Evolutionary conservation across 2,329 filamentous ascomycete genomes (phyloP).

Genomic region (Paecilomyces formosus): DNA sequence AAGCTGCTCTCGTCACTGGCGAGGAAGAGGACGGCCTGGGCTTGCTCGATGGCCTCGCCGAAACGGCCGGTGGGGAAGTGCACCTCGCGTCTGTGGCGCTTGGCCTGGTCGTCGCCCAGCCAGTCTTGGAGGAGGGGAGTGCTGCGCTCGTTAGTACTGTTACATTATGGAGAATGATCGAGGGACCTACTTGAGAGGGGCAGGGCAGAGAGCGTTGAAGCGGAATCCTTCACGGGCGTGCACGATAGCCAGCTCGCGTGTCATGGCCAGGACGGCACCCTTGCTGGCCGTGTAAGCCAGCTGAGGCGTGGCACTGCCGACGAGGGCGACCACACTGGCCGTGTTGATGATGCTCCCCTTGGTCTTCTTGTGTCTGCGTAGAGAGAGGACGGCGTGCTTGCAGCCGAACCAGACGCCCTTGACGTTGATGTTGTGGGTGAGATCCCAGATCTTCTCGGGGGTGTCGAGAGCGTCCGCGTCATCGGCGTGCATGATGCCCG

Average conservation of each 20-base stretch:
- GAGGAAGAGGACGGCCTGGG: constrained; percentile 34
- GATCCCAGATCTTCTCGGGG: constrained; percentile 84
- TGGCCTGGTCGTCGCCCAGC: constrained; percentile 78
- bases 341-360: constrained; percentile 85
- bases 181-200: constrained; percentile 63
- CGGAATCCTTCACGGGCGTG: constrained; percentile 83
- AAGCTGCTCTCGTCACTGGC: constrained; percentile 12
- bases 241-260: constrained; percentile 82
- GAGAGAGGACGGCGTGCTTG: constrained; percentile 80
- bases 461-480: constrained; percentile 76
- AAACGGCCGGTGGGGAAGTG: constrained; percentile 86
- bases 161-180: not conserved
- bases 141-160: constrained; percentile 28
- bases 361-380: constrained; percentile 73
- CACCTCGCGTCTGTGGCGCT: constrained; percentile 74
- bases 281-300: constrained; percentile 91
- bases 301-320: constrained; percentile 81
- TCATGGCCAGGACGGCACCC: constrained; percentile 84
- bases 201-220: constrained; percentile 87
- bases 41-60: constrained; percentile 89
- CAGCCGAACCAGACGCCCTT: constrained; percentile 97
- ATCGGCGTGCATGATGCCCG: constrained; percentile 87
- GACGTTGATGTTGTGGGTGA: constrained; percentile 90
- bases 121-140: constrained; percentile 88
- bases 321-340: constrained; percentile 77